Conservation (phyloP, 768 basidiomycete genomes). For the Pilatotrama ljubarskyi region DNA sequence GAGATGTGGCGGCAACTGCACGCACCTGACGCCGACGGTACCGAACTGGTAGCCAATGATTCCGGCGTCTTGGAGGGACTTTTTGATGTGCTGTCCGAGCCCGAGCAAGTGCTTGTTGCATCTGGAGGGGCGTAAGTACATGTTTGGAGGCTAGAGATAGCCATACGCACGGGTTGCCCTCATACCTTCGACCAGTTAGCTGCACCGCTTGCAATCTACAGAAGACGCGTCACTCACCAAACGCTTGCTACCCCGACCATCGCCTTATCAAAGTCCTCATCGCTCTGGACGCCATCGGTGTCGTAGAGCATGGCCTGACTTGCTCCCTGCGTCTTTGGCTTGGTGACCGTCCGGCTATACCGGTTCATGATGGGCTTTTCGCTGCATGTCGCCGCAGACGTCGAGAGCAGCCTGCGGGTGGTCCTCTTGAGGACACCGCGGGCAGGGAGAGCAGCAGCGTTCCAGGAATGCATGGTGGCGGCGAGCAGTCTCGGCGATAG, state of each 20-base stretch:
- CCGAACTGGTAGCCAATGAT: conserved; percentile 98
- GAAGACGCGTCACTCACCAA: conserved; percentile 59
- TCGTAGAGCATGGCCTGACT: conserved; percentile 99
- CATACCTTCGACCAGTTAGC: conserved; percentile 67
- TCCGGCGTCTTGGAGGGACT: conserved; percentile 66
- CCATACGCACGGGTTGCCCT: conserved; percentile 93
- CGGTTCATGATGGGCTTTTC: conserved; percentile 46
- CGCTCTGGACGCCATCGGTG: conserved; percentile 83
- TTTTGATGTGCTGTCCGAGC: conserved; percentile 84
- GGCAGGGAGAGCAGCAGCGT: conserved; percentile 9
- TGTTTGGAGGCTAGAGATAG: background rate
- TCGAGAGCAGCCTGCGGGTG: conserved; percentile 20
- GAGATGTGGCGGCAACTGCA: background rate
- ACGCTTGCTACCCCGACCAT: conserved; percentile 98
- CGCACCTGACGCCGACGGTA: conserved; percentile 75
- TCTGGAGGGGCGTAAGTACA: conserved; percentile 43
- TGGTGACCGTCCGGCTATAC: conserved; percentile 81
- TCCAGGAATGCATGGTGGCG: conserved; percentile 18
- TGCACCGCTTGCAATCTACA: conserved; percentile 3
- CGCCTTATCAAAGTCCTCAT: conserved; percentile 89
- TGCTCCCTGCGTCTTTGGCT: conserved; percentile 93
- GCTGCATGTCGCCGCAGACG: conserved; percentile 12
- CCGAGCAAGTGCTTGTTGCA: conserved; percentile 93
- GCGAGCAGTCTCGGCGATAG: background rate
- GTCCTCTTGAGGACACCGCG: conserved; percentile 7